Evolutionary conservation across 768 basidiomycete genomes (phyloP).

Genomic region (Boletus reticuloceps): DNA sequence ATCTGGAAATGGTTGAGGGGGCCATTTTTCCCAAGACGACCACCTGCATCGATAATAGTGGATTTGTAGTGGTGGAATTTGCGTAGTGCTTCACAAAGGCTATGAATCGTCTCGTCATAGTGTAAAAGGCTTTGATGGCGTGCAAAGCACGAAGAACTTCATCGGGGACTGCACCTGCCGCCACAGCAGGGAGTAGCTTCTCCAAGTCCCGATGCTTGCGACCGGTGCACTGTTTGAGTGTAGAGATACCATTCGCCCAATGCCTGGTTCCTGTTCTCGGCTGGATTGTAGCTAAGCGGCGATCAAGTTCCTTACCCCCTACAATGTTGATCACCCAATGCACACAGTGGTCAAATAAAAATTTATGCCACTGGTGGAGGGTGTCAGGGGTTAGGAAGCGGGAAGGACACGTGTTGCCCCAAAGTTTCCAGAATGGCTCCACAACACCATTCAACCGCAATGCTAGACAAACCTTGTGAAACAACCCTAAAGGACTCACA

Average conservation of each 20-base stretch:
- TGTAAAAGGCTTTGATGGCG: conserved; percentile 25
- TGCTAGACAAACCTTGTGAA: too few relatives aligned
- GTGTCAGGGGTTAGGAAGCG: conserved; percentile 8
- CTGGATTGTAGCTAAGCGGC: conserved; percentile 22
- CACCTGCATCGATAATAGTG: neutral
- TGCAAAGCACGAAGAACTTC: conserved; percentile 33
- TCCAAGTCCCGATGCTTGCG: conserved; percentile 4
- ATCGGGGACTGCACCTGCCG: conserved; percentile 15
- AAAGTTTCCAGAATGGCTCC: conserved; percentile 34
- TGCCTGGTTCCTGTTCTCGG: conserved; percentile 1
- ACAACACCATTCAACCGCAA: neutral
- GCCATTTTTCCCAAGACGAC: conserved; percentile 4
- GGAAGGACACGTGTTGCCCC: conserved; percentile 18
- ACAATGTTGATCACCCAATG: conserved; percentile 2
- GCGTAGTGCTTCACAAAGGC: neutral
- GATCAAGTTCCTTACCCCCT: conserved; percentile 16
- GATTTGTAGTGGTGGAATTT: conserved; percentile 13
- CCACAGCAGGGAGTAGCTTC: neutral
- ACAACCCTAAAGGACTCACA: too few relatives aligned
- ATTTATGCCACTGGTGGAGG: conserved; percentile 7
- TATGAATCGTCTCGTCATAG: neutral
- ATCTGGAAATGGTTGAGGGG: conserved; percentile 5
- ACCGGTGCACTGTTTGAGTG: conserved; percentile 4
- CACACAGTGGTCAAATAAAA: conserved; percentile 23
- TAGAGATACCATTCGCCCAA: conserved; percentile 6